These are phyloP conservation scores for Sequoia sempervirens DNA, from an alignment of 75 land plant species.

Conservation along the genomic window DNA sequence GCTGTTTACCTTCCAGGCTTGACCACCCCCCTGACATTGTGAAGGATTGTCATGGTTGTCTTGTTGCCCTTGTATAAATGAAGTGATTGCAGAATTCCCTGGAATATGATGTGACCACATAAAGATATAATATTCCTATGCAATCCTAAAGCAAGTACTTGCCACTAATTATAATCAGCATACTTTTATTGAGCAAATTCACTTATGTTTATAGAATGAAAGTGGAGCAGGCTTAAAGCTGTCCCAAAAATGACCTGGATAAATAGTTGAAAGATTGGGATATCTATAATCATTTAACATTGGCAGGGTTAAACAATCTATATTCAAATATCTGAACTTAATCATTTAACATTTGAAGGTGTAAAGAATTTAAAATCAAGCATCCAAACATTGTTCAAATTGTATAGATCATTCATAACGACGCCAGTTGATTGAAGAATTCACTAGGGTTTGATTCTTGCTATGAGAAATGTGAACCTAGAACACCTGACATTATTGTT, in stretches of 20 bases:
- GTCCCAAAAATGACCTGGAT: no score
- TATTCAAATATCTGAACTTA: neutral
- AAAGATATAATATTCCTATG: neutral
- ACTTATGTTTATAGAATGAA: no score
- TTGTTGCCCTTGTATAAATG: slow-evolving; percentile 16
- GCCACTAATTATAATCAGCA: neutral
- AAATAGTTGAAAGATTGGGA: neutral
- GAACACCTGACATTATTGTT: no score
- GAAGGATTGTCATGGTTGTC: slow-evolving; percentile 4
- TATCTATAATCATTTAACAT: no score
- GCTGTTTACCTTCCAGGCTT: slow-evolving; percentile 1
- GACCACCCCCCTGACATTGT: neutral
- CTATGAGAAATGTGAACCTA: neutral
- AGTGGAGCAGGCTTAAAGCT: no score
- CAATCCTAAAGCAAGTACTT: neutral
- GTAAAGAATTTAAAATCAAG: no score
- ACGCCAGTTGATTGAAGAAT: no score
- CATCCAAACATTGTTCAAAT: no score
- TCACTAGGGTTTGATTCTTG: neutral
- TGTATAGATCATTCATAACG: no score
- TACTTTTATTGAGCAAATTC: neutral
- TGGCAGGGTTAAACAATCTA: neutral
- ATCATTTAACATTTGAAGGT: no score
- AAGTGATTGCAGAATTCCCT: neutral
- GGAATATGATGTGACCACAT: neutral